Evolutionary conservation across 2,329 filamentous ascomycete species (phyloP).

Genomic region (Paecilomyces variotii): DNA sequence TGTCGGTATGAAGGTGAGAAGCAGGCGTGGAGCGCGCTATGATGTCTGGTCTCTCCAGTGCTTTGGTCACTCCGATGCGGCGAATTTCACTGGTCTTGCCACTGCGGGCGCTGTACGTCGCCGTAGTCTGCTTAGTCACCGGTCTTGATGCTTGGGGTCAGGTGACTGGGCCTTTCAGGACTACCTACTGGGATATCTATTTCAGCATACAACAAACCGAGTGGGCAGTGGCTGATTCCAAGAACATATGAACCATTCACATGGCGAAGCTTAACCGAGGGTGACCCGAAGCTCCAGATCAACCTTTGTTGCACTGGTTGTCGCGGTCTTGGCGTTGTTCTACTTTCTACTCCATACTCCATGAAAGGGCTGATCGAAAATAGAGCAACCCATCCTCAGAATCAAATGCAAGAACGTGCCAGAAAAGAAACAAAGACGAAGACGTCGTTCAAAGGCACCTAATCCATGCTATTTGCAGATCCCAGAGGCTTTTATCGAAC

Average conservation of each 20-base stretch:
- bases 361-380: background rate
- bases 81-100: slow-evolving; percentile 23
- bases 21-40: slow-evolving; percentile 4
- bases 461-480: background rate
- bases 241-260: background rate
- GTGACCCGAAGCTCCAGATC: background rate
- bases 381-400: background rate
- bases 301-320: background rate
- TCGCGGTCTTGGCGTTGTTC: background rate
- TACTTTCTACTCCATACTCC: background rate
- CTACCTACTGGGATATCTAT: background rate
- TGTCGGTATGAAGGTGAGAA: background rate
- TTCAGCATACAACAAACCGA: background rate
- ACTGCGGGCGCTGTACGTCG: slow-evolving; percentile 10
- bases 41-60: slow-evolving; percentile 1
- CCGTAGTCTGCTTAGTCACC: slow-evolving; percentile 9
- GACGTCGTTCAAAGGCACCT: background rate
- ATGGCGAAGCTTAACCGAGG: background rate
- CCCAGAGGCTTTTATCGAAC: background rate
- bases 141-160: slow-evolving; percentile 1
- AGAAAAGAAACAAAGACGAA: background rate
- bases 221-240: background rate
- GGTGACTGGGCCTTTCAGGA: background rate
- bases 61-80: slow-evolving; percentile 14
- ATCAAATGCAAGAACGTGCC: background rate